phyloP scores from a whole-genome alignment of 179 eudicot species.

The Camellia oleifera region DNA sequence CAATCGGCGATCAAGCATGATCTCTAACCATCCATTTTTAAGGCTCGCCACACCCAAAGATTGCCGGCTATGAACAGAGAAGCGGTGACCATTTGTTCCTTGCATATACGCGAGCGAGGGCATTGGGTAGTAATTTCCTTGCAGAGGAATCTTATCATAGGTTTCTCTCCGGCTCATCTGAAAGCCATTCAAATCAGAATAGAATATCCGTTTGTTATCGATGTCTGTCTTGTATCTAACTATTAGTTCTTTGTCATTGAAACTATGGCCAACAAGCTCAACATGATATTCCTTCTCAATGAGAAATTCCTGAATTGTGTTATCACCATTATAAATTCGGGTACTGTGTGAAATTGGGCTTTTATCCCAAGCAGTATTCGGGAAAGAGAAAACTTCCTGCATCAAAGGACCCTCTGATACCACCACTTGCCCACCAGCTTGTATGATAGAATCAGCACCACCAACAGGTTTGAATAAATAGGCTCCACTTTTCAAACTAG shows the following conservation, averaged over 20 bases:
- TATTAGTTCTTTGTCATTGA: conserved; percentile 76
- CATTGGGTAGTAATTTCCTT: conserved; percentile 98
- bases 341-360: conserved; percentile 87
- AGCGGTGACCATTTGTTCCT: conserved; percentile 70
- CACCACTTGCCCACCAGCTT: conserved; percentile 55
- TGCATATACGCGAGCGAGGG: conserved; percentile 93
- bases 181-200: conserved; percentile 90
- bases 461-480: conserved; percentile 89
- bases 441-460: conserved; percentile 60
- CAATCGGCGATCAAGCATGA: conserved; percentile 95
- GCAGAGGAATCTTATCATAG: conserved; percentile 88
- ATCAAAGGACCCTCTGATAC: conserved; percentile 70
- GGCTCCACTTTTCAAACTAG: conserved; percentile 85
- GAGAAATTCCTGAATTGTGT: conserved; percentile 59
- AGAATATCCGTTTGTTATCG: conserved; percentile 65
- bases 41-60: conserved; percentile 91
- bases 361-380: conserved; percentile 68
- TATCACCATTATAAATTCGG: conserved; percentile 60
- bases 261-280: conserved; percentile 66
- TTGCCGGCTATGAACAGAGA: conserved; percentile 85
- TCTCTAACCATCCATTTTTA: conserved; percentile 79
- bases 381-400: conserved; percentile 76
- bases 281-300: conserved; percentile 96
- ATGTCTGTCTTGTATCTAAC: conserved; percentile 86
- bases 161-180: conserved; percentile 98